A percentile compares a stretch with the other conserved stretches of the same genome.
Conservation (phyloP, 129 eudicot species). For the Escallonia rubra region DNA sequence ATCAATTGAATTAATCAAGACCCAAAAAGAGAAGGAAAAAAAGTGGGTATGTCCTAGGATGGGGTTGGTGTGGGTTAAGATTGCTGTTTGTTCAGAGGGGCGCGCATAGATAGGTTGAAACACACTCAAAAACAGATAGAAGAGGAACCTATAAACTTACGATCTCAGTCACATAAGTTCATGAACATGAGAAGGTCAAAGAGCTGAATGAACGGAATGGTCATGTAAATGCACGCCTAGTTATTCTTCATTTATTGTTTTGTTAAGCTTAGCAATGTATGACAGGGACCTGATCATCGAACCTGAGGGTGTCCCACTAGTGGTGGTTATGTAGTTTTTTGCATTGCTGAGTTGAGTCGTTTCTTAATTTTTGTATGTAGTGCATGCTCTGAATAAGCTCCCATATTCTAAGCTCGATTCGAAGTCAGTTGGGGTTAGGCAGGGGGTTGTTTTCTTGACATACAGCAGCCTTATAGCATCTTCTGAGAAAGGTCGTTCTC, state of each 20-base stretch:
- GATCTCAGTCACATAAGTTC: no score
- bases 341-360: slow-evolving; percentile 20
- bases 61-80: no score
- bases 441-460: slow-evolving; percentile 93
- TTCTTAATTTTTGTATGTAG: slow-evolving; percentile 43
- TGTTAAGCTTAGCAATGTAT: slow-evolving; percentile 6
- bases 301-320: not conserved
- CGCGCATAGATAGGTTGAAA: no score
- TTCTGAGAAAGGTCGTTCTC: slow-evolving; percentile 93
- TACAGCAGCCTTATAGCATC: slow-evolving; percentile 99
- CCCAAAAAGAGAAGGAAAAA: no score
- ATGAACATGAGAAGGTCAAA: no score
- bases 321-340: slow-evolving; percentile 5
- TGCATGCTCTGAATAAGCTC: slow-evolving; percentile 96
- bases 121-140: no score
- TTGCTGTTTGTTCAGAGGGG: no score
- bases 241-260: not conserved
- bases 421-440: slow-evolving; percentile 83
- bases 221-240: not conserved
- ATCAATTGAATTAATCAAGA: no score
- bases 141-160: no score
- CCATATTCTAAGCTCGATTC: slow-evolving; percentile 97
- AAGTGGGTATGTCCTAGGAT: no score
- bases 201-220: no score
- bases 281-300: not conserved